Percentiles rank a stretch among this genome's conserved stretches.
phyloP scores from a whole-genome alignment of 441 rosid species.

The Erodium trifolium region DNA sequence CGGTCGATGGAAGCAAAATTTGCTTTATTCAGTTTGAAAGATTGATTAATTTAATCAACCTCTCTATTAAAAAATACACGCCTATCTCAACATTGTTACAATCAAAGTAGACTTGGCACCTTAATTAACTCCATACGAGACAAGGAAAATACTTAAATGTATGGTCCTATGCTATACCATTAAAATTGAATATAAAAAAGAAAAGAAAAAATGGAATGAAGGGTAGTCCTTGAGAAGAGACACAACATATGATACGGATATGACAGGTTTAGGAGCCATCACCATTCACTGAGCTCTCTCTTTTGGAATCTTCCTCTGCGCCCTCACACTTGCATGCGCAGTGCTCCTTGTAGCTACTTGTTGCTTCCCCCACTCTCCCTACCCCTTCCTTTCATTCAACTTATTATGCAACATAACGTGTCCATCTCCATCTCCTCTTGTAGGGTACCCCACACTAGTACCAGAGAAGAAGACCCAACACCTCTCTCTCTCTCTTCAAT shows the following conservation, averaged over 20 bases:
- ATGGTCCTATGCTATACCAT: conserved; percentile 3
- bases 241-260: conserved; percentile 4
- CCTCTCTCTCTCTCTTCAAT: not conserved
- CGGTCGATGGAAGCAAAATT: too few relatives aligned
- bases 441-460: not conserved
- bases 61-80: too few relatives aligned
- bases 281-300: conserved; percentile 12
- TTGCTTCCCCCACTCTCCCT: not conserved
- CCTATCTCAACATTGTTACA: too few relatives aligned
- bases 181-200: not conserved
- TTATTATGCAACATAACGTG: not conserved
- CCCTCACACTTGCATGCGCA: too few relatives aligned
- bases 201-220: not conserved
- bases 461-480: not conserved
- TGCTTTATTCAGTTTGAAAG: too few relatives aligned
- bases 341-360: too few relatives aligned
- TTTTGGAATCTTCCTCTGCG: conserved; percentile 23
- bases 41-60: too few relatives aligned
- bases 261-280: conserved; percentile 27
- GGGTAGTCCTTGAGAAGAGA: not conserved
- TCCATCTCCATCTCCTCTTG: not conserved
- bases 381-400: conserved; percentile 2
- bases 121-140: too few relatives aligned
- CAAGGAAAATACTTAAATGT: too few relatives aligned
- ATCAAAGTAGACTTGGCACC: too few relatives aligned